phyloP scores from a whole-genome alignment of 1,284 basidiomycete genomes.

The Porogramme epimiltina region DNA sequence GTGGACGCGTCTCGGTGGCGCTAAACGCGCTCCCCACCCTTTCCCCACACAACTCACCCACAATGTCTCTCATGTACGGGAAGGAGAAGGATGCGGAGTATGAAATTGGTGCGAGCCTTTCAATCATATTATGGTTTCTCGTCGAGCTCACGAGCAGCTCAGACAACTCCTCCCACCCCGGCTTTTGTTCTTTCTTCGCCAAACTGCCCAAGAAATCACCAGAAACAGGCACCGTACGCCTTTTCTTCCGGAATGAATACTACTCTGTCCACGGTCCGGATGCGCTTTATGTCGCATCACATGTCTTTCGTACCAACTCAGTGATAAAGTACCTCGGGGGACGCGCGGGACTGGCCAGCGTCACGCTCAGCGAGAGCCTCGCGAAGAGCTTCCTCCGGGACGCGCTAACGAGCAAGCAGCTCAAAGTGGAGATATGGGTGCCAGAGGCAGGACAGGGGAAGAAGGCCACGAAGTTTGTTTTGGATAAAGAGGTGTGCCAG shows the following conservation, averaged over 20 bases:
- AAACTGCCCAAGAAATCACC: slow-evolving; percentile 69
- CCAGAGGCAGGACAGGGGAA: slow-evolving; percentile 76
- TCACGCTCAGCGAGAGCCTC: slow-evolving; percentile 79
- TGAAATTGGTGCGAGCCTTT: slow-evolving; percentile 29
- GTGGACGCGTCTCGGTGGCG: slow-evolving; percentile 13
- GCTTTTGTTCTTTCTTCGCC: slow-evolving; percentile 76
- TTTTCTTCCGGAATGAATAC: slow-evolving; percentile 87
- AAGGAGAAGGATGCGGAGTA: slow-evolving; percentile 63
- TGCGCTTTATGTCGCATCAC: slow-evolving; percentile 84
- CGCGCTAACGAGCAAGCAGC: slow-evolving; percentile 87
- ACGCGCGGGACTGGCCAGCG: slow-evolving; percentile 69
- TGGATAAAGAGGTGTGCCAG: slow-evolving; percentile 76
- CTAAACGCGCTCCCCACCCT: neutral
- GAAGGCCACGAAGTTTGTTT: slow-evolving; percentile 69
- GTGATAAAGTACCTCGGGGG: slow-evolving; percentile 85
- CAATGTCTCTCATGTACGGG: slow-evolving; percentile 67
- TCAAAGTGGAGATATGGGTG: slow-evolving; percentile 92
- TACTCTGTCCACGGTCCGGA: slow-evolving; percentile 91
- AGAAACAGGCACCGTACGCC: slow-evolving; percentile 72
- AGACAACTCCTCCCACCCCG: slow-evolving; percentile 55
- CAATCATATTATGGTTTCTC: too few relatives aligned
- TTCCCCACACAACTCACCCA: slow-evolving; percentile 4
- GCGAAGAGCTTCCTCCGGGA: slow-evolving; percentile 89
- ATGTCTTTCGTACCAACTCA: slow-evolving; percentile 85
- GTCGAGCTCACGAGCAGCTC: neutral